Percentiles rank a stretch among this genome's conserved stretches.
Conservation (phyloP, 2,329 filamentous ascomycete species). For the Coleophoma cylindrospora region DNA sequence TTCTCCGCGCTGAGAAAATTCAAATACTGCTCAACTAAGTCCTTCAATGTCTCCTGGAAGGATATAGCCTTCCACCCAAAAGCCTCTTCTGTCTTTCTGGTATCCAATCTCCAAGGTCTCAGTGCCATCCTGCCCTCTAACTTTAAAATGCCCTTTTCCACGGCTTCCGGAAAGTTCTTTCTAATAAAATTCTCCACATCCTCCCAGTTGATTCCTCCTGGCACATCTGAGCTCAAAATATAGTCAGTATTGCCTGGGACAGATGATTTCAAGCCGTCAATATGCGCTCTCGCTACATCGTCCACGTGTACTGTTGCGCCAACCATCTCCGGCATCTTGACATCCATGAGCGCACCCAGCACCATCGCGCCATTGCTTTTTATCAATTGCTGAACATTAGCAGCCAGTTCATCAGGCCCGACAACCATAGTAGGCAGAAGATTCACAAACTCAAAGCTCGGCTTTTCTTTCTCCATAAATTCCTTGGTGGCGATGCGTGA, state of each 20-base stretch:
- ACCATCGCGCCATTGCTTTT: slow-evolving; percentile 3
- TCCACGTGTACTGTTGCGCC: slow-evolving; percentile 13
- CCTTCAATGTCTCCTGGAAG: slow-evolving; percentile 6
- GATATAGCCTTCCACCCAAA: slow-evolving; percentile 8
- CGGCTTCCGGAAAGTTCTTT: slow-evolving; percentile 10
- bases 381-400: slow-evolving; percentile 2
- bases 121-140: slow-evolving; percentile 3
- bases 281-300: slow-evolving; percentile 15
- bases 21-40: slow-evolving; percentile 6
- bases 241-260: slow-evolving; percentile 12
- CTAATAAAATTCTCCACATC: slow-evolving; percentile 12
- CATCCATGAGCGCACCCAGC: slow-evolving; percentile 5
- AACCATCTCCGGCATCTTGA: slow-evolving; percentile 3
- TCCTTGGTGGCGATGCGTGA: slow-evolving; percentile 15
- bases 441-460: slow-evolving; percentile 9
- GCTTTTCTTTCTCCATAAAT: slow-evolving; percentile 13
- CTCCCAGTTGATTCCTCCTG: slow-evolving; percentile 15
- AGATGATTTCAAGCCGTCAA: slow-evolving; percentile 10
- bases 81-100: slow-evolving; percentile 9
- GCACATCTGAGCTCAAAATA: slow-evolving; percentile 6
- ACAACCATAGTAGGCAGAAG: slow-evolving; percentile 9
- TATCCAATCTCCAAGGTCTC: slow-evolving; percentile 10
- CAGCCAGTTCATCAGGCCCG: slow-evolving; percentile 9
- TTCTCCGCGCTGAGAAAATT: slow-evolving; percentile 3
- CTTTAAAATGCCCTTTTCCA: slow-evolving; percentile 12